Percentiles rank a stretch among this genome's conserved stretches.
Evolutionary conservation across 441 rosid species (phyloP).

Genomic region (Populus hybrid): DNA sequence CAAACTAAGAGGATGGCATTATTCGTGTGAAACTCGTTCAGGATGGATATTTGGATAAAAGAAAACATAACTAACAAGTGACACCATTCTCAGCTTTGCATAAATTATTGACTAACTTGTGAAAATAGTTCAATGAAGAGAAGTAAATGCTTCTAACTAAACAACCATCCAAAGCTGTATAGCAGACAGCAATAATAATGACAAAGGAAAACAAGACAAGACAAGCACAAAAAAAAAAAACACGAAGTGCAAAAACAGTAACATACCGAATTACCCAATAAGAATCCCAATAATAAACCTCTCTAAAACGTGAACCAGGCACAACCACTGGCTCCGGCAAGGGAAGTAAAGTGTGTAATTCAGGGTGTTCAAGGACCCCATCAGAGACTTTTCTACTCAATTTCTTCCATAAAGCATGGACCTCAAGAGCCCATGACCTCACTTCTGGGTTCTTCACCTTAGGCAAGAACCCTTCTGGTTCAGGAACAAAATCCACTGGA

Average conservation of each 20-base stretch:
- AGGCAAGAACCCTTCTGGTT: conserved; percentile 63
- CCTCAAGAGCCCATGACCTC: conserved; percentile 72
- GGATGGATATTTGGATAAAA: background rate
- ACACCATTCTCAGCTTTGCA: background rate
- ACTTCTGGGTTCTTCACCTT: conserved; percentile 59
- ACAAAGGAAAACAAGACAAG: background rate
- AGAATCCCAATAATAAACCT: conserved; percentile 95
- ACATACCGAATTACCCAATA: conserved; percentile 81
- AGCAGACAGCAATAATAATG: background rate
- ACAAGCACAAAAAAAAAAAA: background rate
- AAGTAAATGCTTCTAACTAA: background rate
- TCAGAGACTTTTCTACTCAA: conserved; percentile 57
- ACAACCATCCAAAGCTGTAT: background rate
- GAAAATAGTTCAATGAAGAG: background rate
- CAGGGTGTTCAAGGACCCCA: conserved; percentile 47
- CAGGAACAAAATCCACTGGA: conserved; percentile 18
- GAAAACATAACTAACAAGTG: background rate
- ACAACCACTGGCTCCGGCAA: conserved; percentile 58
- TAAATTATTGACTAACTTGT: background rate
- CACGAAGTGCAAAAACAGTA: conserved; percentile 22
- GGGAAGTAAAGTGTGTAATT: conserved; percentile 72
- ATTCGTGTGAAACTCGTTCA: background rate
- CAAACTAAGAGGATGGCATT: no score
- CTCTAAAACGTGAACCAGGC: conserved; percentile 84
- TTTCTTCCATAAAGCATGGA: conserved; percentile 81